Evolutionary conservation across 2,329 filamentous ascomycete genomes (phyloP).

Genomic region (Epichloe uncinata): DNA sequence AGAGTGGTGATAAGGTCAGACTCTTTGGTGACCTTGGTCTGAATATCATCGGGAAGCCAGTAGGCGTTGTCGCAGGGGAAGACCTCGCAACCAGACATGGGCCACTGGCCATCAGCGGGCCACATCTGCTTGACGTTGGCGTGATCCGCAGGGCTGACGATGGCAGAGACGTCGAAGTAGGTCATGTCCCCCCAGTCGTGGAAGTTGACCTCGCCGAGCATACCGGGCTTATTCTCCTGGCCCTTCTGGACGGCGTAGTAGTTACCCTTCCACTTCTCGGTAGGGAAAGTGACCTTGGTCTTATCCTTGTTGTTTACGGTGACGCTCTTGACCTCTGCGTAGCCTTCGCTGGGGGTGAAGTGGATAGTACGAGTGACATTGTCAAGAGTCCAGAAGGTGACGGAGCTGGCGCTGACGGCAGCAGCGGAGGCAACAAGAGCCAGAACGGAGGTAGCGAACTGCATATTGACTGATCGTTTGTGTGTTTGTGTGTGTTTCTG

Average conservation of each 20-base stretch:
- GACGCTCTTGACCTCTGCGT: constrained; percentile 22
- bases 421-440: constrained; percentile 29
- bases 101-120: constrained; percentile 24
- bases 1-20: constrained; percentile 38
- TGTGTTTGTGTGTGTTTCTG: constrained; percentile 1
- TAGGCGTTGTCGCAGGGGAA: constrained; percentile 43
- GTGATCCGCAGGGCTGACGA: constrained; percentile 36
- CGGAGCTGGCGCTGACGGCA: constrained; percentile 30
- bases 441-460: constrained; percentile 34
- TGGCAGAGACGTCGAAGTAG: constrained; percentile 47
- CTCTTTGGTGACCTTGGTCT: constrained; percentile 39
- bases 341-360: constrained; percentile 33
- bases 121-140: constrained; percentile 42
- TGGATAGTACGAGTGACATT: constrained; percentile 32
- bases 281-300: constrained; percentile 28
- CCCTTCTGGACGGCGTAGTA: constrained; percentile 37
- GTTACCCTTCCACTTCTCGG: constrained; percentile 32
- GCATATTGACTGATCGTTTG: constrained; percentile 31
- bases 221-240: constrained; percentile 28
- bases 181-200: constrained; percentile 33
- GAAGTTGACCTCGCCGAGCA: constrained; percentile 39
- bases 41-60: constrained; percentile 38
- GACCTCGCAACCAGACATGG: constrained; percentile 34
- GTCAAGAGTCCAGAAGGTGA: constrained; percentile 49
- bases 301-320: constrained; percentile 25